Base-by-base conservation (phyloP, 768 basidiomycete genomes). In the Mycena amicta region DNA sequence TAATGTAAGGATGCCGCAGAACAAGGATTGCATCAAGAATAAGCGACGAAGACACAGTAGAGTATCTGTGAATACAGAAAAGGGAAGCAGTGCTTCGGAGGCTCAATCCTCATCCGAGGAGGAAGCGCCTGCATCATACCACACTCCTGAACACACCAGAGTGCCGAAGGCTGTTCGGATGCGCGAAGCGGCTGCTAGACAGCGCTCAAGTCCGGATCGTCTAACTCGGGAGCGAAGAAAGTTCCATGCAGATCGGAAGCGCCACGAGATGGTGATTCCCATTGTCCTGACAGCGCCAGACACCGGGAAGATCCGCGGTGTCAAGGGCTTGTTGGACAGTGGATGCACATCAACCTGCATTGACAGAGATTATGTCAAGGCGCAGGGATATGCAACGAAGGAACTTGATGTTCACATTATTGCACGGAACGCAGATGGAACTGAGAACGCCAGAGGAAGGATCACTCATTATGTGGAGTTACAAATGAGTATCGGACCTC, bases 301-400 rank as follows among this genome's bases (percentile, higher is more conserved):
- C 45, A 55, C 46, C 12, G 54, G 54, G 12, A 55, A 50, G 31
- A 33, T 30, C 8, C 54, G 54, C 25, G 11, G 22, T 16, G 18
- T 55, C n/a, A 46, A 47, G n/a, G 54, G 43, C 8, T 30, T 55
- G 12, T 46, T 55, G 2, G 54, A 55, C 26, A 55, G 49, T 18
- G 54, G 54, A 3, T 55, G 54, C 23, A 55, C 54, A 20, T 25
- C 54, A 43, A 55, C 54, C 5, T 49, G 54, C 46, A 55, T 55
- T 6, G 54, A 55, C 27, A 26, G 54, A 22, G 54, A 33, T 13
- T 55, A 55, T 37, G 46, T 33, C 4, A 50, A 55, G 27, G 54
- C 46, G 12, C 45, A 55, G 26, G 46, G 54, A 3, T 49, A 33
- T 31, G 26, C n/a, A 55, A 26, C 46, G 47, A n/a, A n/a, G n/a